Base-by-base conservation (phyloP, 1,284 basidiomycete genomes). In the Cerrena zonata region DNA sequence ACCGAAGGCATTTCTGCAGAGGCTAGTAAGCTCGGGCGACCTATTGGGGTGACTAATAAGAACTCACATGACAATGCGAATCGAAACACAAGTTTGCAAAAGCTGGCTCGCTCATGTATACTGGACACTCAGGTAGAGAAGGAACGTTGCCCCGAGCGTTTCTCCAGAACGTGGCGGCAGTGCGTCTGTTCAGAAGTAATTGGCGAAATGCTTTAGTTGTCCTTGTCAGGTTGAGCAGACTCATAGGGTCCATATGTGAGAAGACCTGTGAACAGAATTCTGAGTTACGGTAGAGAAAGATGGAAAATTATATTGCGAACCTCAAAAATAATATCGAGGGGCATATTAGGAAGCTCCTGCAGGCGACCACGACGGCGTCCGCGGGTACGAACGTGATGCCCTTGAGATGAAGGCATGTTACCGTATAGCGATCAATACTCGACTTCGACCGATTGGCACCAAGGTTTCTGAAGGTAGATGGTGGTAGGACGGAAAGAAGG, bases 151-250 rank as follows among this genome's bases (percentile, higher is more conserved):
- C n/a, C 13, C 60, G 46, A 5, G 59, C 58, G 2, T 53, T 55
- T 53, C 69, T 72, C 80, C 78, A 82, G 11, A 79, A 65, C 3
- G 67, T 53, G 12, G 56, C 59, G 0, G 67, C 64, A 12, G 61
- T 55, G 38, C 63, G 66, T n/a, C n/a, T n/a, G 51, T 65, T 64
- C 68, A 73, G 60, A 18, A 78, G 64, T 4, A 71, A 60, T 5
- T 48, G 52, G 12, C 74, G 71, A 13, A 75, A 59, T 0, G 50
- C 50, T 36, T 67, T 69, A 22, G 61, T 71, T 2, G 71, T 67
- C 21, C 75, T 64, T 4, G 74, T 59, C 1, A 78, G 66, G 53
- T 64, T 60, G 11, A 79, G 63, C 38, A 81, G 61, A 55, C 81
- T 79, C 26, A 68, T 56, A 0, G 79, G 76, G 41, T 65, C 59